phyloP scores from a whole-genome alignment of 352 stramenopile species.

The Phytophthora meadii region DNA sequence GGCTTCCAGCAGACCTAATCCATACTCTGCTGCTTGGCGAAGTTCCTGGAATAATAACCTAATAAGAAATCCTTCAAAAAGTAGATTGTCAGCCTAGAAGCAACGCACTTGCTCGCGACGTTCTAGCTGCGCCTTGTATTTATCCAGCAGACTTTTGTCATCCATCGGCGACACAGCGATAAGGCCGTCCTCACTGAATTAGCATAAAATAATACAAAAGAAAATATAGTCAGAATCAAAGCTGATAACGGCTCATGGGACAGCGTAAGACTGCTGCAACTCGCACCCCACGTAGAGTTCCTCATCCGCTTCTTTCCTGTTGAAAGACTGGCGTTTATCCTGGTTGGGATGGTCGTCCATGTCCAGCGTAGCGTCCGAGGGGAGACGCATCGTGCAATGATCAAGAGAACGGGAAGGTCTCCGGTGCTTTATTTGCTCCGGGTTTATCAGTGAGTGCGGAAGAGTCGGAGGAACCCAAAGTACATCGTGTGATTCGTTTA shows the following conservation, averaged over 20 bases:
- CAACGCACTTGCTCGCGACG: conserved; percentile 48
- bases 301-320: conserved; percentile 45
- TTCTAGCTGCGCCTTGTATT: conserved; percentile 53
- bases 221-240: conserved; percentile 3
- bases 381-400: conserved; percentile 21
- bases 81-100: not conserved
- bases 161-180: conserved; percentile 55
- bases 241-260: conserved; percentile 27
- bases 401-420: not conserved
- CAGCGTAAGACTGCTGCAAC: conserved; percentile 12
- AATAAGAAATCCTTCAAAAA: not conserved
- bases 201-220: conserved; percentile 10
- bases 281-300: conserved; percentile 74
- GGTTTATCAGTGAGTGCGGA: conserved; percentile 9
- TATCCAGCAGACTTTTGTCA: conserved; percentile 56
- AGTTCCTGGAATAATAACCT: conserved; percentile 57
- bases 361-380: conserved; percentile 7
- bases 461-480: conserved; percentile 14
- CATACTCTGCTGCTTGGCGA: conserved; percentile 80
- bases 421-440: not conserved
- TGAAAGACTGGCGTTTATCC: conserved; percentile 21
- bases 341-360: conserved; percentile 27
- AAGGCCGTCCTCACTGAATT: conserved; percentile 62
- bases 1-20: conserved; percentile 70
- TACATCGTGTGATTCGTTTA: not conserved